Base-by-base conservation (phyloP, 83 land plant species). In the Diphasiastrum complanatum region DNA sequence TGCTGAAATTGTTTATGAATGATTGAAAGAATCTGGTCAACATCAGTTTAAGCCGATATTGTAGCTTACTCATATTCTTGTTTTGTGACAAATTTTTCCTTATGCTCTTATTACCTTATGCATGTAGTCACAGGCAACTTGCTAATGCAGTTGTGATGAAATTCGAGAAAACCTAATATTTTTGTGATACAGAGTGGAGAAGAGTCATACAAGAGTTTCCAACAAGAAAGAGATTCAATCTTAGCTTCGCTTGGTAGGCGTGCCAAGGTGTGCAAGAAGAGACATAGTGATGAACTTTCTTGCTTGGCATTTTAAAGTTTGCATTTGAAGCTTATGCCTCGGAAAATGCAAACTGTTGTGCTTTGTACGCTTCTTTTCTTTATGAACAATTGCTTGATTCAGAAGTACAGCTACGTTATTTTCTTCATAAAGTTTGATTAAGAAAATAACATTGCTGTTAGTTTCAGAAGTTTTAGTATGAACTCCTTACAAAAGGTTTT, bases 211-310 rank as follows among this genome's bases (percentile, higher is more conserved):
- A 85, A 80, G 60, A 69, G 72, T 12, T 93, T 69, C 60, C 45
- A 55, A 27, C 69, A 73, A 45, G 99, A 93, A 66, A 83, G 75
- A 64, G 86, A 89, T 70, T 85, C 67, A 45, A 93, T 93, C 35
- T 76, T 93, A 25, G 78, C 86, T 57, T 93, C 99, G 11, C 63
- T 93, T 38, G 84, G 81, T 34, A 81, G 97, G 64, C 85, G 99
- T 59, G 99, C 99, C 26, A 81, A 86, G 97, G 99, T 89, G 33
- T 2, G 37, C 22, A 11, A 58, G 26, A 24, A 29, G 33, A 8
- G 8, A 40, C 43, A 40, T 40, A 40, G 8, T 8, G 12, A 40
- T 24, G 23, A 6, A 48, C n/a, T n/a, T n/a, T n/a, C n/a, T n/a
- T n/a, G n/a, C n/a, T n/a, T n/a, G n/a, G n/a, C n/a, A n/a, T n/a